Conservation (phyloP, 2,329 filamentous ascomycete genomes). For the Myriosclerotinia duriaeana region DNA sequence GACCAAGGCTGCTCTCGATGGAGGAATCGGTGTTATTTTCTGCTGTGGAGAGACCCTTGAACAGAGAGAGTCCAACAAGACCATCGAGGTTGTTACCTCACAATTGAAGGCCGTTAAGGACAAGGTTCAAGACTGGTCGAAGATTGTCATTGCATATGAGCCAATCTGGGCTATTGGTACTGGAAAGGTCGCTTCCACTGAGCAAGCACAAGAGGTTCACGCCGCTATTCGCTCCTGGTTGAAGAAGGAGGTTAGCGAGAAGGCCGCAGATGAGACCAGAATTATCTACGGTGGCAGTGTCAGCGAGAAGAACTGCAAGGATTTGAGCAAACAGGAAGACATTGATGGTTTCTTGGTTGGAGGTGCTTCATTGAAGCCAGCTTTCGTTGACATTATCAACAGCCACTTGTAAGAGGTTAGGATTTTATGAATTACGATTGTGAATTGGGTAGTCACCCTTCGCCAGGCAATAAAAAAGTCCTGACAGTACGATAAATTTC, state of each 20-base stretch:
- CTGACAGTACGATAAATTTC: constrained; percentile 3
- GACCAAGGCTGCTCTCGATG: constrained; percentile 88
- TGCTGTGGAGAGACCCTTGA: constrained; percentile 96
- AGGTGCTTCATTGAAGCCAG: constrained; percentile 94
- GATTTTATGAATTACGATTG: constrained; percentile 29
- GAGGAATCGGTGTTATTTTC: constrained; percentile 87
- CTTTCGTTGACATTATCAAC: constrained; percentile 75
- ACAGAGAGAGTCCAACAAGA: constrained; percentile 83
- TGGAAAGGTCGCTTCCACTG: constrained; percentile 84
- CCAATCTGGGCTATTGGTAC: constrained; percentile 97
- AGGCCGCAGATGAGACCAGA: constrained; percentile 80
- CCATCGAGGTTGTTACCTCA: constrained; percentile 77
- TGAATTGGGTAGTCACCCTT: constrained; percentile 18
- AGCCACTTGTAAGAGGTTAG: constrained; percentile 44
- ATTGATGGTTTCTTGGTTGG: constrained; percentile 98
- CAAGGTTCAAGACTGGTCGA: constrained; percentile 81
- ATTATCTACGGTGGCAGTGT: constrained; percentile 97
- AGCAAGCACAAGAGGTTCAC: constrained; percentile 93
- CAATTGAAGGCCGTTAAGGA: constrained; percentile 84
- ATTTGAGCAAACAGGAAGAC: constrained; percentile 86
- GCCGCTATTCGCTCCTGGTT: constrained; percentile 90
- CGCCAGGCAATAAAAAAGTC: background rate
- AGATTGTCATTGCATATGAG: constrained; percentile 97
- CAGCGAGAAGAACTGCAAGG: constrained; percentile 95
- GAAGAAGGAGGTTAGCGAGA: constrained; percentile 69